phyloP scores from a whole-genome alignment of 108 stramenopile species.

The Seminavis robusta region DNA sequence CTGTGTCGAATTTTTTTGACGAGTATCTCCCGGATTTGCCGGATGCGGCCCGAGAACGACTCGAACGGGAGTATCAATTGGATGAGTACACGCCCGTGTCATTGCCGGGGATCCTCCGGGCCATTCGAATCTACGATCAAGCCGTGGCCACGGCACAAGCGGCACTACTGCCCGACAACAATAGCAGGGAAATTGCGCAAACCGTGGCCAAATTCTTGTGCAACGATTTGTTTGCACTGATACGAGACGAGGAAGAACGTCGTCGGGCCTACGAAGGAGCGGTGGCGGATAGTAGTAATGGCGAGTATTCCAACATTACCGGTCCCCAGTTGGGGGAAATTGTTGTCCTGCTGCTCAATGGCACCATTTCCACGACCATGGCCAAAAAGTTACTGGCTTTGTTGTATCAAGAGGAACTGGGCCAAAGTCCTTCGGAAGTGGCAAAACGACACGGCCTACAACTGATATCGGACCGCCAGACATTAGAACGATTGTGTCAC shows the following conservation, averaged over 20 bases:
- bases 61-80: constrained; percentile 54
- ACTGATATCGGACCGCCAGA: constrained; percentile 59
- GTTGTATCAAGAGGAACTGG: constrained; percentile 46
- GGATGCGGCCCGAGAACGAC: constrained; percentile 42
- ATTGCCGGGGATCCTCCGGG: constrained; percentile 69
- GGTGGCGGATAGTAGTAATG: constrained; percentile 32
- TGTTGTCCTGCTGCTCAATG: constrained; percentile 54
- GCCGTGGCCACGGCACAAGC: constrained; percentile 38
- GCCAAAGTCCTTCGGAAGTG: constrained; percentile 40
- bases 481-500: constrained; percentile 45
- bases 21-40: constrained; percentile 58
- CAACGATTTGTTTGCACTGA: constrained; percentile 81
- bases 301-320: constrained; percentile 53
- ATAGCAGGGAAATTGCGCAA: constrained; percentile 18
- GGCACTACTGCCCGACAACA: neutral
- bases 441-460: constrained; percentile 57
- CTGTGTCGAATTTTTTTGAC: constrained; percentile 38
- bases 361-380: constrained; percentile 67
- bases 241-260: constrained; percentile 52
- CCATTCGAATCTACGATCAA: constrained; percentile 65
- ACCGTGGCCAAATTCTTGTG: constrained; percentile 70
- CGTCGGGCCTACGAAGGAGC: constrained; percentile 6
- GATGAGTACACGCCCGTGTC: constrained; percentile 47
- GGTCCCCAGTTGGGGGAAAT: constrained; percentile 59
- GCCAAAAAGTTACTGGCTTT: constrained; percentile 70